Conservation (phyloP, 2,329 filamentous ascomycete species). For the Alternaria metachromatica region DNA sequence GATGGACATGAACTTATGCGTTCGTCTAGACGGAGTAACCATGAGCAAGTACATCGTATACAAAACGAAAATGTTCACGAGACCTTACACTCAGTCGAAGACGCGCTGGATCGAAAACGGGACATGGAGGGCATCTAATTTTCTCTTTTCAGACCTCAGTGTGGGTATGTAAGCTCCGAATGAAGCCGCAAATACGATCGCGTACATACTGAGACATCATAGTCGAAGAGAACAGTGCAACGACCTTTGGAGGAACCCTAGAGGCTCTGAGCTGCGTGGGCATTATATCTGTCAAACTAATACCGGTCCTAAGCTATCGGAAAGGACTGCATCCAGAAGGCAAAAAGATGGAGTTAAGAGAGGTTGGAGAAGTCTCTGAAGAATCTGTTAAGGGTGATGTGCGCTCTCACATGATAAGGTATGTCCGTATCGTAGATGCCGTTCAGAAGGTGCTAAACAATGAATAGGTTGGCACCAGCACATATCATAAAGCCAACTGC, state of each 20-base stretch:
- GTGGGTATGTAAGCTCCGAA: not conserved
- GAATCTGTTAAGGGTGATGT: not conserved
- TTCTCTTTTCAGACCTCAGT: not conserved
- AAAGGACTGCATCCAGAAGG: too few relatives aligned
- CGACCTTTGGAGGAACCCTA: not conserved
- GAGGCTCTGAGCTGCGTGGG: not conserved
- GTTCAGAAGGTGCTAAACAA: not conserved
- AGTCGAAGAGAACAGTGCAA: not conserved
- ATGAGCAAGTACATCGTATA: too few relatives aligned
- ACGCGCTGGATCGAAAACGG: not conserved
- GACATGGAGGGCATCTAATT: not conserved
- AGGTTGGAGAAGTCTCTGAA: not conserved
- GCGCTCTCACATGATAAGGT: not conserved
- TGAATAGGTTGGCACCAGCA: not conserved
- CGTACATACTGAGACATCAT: too few relatives aligned
- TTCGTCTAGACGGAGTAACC: too few relatives aligned
- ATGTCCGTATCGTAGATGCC: not conserved
- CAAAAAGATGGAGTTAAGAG: not conserved
- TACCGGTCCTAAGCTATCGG: not conserved
- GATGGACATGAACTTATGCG: not conserved
- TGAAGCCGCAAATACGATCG: too few relatives aligned
- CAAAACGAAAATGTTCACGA: too few relatives aligned
- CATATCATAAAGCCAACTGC: not conserved
- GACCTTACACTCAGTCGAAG: too few relatives aligned
- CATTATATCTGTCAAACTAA: not conserved